Evolutionary conservation across 306 rosid genomes (phyloP).

Genomic region (Dryas octopetala): DNA sequence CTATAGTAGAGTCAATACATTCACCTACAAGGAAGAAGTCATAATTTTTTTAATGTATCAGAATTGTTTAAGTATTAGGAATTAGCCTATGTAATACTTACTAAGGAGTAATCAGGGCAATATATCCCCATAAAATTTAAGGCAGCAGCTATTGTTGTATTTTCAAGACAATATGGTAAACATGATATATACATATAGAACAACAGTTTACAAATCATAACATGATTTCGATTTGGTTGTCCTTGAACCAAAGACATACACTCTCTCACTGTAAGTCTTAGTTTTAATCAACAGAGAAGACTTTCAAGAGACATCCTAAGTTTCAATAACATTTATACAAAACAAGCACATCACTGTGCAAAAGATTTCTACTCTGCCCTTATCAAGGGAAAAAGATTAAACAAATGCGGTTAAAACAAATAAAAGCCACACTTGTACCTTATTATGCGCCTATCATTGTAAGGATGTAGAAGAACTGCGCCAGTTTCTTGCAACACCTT

Average conservation of each 20-base stretch:
- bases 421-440: slow-evolving; percentile 42
- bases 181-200: not conserved
- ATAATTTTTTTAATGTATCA: not conserved
- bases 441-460: slow-evolving; percentile 72
- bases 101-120: not conserved
- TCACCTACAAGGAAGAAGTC: slow-evolving; percentile 12
- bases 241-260: not conserved
- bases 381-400: not conserved
- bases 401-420: slow-evolving; percentile 1
- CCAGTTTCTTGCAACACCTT: slow-evolving; percentile 76
- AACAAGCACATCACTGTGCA: not conserved
- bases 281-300: not conserved
- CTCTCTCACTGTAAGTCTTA: not conserved
- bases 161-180: not conserved
- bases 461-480: slow-evolving; percentile 76
- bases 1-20: not conserved
- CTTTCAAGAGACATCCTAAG: not conserved
- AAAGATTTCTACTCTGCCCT: not conserved
- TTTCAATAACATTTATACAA: not conserved
- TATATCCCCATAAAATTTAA: not conserved
- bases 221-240: not conserved
- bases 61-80: not conserved
- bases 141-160: not conserved
- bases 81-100: not conserved
- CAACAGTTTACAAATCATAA: slow-evolving; percentile 11